Conservation (phyloP, 129 eudicot genomes). For the Pittosporum tobira region DNA sequence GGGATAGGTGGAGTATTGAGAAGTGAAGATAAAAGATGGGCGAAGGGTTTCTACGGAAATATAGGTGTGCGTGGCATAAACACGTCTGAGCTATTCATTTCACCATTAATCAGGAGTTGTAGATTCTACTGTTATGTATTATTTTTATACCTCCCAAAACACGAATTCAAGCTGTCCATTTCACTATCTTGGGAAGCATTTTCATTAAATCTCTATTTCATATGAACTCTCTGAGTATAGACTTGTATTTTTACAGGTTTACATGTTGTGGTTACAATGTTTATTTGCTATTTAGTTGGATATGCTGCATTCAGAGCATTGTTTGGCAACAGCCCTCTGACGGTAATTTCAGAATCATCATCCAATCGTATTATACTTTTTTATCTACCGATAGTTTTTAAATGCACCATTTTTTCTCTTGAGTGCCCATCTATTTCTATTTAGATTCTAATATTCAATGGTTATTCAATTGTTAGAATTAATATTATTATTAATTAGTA, state of each 20-base stretch:
- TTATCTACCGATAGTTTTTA: background rate
- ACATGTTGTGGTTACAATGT: constrained; percentile 81
- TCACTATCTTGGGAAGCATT: no score
- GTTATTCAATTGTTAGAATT: no score
- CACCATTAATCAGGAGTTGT: no score
- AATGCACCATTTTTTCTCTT: background rate
- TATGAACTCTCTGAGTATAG: background rate
- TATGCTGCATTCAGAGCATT: constrained; percentile 80
- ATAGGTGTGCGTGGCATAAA: no score
- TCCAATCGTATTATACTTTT: background rate
- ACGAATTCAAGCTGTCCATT: no score
- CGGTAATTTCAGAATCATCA: constrained; percentile 35
- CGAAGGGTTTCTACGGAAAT: no score
- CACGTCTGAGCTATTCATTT: no score
- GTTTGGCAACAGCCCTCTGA: constrained; percentile 66
- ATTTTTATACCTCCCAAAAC: background rate
- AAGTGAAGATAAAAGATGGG: no score
- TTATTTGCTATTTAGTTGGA: constrained; percentile 83
- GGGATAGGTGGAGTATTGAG: no score
- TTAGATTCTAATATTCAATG: no score
- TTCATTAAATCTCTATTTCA: no score
- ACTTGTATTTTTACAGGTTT: constrained; percentile 40
- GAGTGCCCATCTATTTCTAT: background rate
- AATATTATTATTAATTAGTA: no score
- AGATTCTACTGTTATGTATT: constrained; percentile 4